Percentiles rank a stretch among this genome's conserved stretches.
These are phyloP conservation scores for Colletotrichum somersetense DNA, from an alignment of 2,329 filamentous ascomycete species.

Conservation along the genomic window DNA sequence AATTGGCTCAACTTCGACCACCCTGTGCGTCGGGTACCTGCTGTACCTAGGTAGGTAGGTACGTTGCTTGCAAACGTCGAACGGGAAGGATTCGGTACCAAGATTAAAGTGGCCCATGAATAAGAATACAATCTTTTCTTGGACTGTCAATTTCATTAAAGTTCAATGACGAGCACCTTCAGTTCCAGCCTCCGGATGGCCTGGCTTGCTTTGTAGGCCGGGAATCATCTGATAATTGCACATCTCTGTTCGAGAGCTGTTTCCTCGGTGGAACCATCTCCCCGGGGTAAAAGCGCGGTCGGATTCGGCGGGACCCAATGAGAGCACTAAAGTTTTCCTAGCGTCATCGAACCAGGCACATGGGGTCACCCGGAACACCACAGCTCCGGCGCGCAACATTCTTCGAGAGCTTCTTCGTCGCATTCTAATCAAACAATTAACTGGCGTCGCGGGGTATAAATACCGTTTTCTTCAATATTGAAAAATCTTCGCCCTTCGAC, in stretches of 20 bases:
- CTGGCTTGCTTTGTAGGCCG: background rate
- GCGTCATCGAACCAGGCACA: slow-evolving; percentile 41
- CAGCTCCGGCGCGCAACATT: slow-evolving; percentile 42
- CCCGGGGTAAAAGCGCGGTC: slow-evolving; percentile 9
- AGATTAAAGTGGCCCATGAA: background rate
- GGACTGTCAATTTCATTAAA: background rate
- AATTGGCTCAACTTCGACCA: no score
- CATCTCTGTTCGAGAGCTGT: slow-evolving; percentile 18
- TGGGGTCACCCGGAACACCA: slow-evolving; percentile 47
- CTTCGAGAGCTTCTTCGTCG: slow-evolving; percentile 2
- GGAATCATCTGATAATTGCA: slow-evolving; percentile 20
- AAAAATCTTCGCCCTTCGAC: background rate
- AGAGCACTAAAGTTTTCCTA: slow-evolving; percentile 1
- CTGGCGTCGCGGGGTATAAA: background rate
- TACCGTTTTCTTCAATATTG: background rate
- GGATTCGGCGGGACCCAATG: slow-evolving; percentile 17
- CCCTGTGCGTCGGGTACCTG: no score
- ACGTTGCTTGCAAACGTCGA: slow-evolving; percentile 5
- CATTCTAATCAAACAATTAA: background rate
- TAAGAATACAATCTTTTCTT: background rate
- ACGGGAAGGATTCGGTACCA: slow-evolving; percentile 20
- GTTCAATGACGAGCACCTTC: background rate
- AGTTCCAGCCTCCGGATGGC: background rate
- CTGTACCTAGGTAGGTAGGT: background rate
- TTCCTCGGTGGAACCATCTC: slow-evolving; percentile 38